Evolutionary conservation across 306 rosid genomes (phyloP).

Genomic region (Begonia loranthoides): DNA sequence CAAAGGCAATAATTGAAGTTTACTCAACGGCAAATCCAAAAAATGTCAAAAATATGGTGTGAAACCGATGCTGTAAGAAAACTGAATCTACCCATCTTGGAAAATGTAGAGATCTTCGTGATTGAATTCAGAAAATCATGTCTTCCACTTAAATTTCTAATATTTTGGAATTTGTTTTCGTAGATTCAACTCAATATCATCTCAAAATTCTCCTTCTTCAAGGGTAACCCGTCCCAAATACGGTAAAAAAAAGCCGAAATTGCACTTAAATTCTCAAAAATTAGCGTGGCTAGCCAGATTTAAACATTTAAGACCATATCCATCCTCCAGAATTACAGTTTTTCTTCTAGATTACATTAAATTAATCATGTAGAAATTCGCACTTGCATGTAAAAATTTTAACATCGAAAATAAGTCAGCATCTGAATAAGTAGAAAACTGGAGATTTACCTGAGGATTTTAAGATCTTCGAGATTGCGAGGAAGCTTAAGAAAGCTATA

Average conservation of each 20-base stretch:
- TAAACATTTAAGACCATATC: not conserved
- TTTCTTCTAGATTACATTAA: too few species aligned
- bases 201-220: not conserved
- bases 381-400: not conserved
- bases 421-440: not conserved
- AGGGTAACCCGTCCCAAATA: not conserved
- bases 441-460: conserved; percentile 46
- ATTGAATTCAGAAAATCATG: too few species aligned
- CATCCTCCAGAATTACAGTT: too few species aligned
- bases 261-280: not conserved
- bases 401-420: too few species aligned
- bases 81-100: too few species aligned
- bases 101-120: too few species aligned
- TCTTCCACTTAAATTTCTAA: too few species aligned
- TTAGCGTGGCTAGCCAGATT: not conserved
- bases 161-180: too few species aligned
- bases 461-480: conserved; percentile 73
- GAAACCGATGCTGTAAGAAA: too few species aligned
- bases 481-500: conserved; percentile 97
- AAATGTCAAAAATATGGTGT: too few species aligned
- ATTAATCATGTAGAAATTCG: not conserved
- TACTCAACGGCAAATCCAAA: too few species aligned
- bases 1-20: too few species aligned
- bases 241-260: not conserved
- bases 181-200: not conserved